Percentiles rank a stretch among this genome's conserved stretches.
Evolutionary conservation across 768 basidiomycete species (phyloP).

Genomic region (Cystofilobasidium ferigula): DNA sequence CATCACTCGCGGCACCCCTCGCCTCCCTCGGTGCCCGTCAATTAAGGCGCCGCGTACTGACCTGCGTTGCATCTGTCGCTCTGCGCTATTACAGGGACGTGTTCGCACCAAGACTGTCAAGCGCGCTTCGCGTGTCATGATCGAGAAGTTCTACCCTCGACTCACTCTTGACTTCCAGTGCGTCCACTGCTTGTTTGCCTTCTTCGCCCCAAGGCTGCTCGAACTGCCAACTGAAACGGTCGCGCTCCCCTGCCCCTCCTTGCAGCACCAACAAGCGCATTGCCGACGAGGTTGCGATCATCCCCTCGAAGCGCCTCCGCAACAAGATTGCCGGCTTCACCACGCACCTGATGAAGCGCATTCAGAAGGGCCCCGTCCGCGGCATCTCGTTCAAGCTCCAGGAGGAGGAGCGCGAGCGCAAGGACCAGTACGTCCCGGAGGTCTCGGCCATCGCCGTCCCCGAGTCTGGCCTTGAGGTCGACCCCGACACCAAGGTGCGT

Average conservation of each 20-base stretch:
- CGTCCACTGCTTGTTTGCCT: constrained; percentile 25
- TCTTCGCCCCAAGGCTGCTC: background rate
- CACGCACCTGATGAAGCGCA: constrained; percentile 99
- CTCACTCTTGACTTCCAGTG: constrained; percentile 94
- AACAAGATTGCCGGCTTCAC: constrained; percentile 99
- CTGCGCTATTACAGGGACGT: constrained; percentile 58
- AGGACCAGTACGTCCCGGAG: constrained; percentile 95
- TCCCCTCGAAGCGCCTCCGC: constrained; percentile 95
- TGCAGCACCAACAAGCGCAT: constrained; percentile 86
- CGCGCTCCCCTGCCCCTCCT: background rate
- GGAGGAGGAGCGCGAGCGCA: constrained; percentile 97
- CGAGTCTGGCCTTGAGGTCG: constrained; percentile 54
- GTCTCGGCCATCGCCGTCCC: constrained; percentile 74
- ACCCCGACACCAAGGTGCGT: constrained; percentile 83
- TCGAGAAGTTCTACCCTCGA: constrained; percentile 99
- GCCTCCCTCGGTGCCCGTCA: background rate
- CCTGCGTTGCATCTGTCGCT: background rate
- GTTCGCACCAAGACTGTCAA: constrained; percentile 99
- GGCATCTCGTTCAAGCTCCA: constrained; percentile 99
- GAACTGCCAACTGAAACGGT: background rate
- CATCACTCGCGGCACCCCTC: too few relatives aligned
- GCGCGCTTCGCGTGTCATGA: constrained; percentile 95
- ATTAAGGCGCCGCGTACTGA: background rate
- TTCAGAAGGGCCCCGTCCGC: constrained; percentile 92
- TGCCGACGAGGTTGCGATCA: constrained; percentile 66